Evolutionary conservation across 495 filamentous ascomycete genomes (phyloP), one percentile per base, ranked within the genome.

Genomic region (Polyplosphaeria fusca): DNA sequence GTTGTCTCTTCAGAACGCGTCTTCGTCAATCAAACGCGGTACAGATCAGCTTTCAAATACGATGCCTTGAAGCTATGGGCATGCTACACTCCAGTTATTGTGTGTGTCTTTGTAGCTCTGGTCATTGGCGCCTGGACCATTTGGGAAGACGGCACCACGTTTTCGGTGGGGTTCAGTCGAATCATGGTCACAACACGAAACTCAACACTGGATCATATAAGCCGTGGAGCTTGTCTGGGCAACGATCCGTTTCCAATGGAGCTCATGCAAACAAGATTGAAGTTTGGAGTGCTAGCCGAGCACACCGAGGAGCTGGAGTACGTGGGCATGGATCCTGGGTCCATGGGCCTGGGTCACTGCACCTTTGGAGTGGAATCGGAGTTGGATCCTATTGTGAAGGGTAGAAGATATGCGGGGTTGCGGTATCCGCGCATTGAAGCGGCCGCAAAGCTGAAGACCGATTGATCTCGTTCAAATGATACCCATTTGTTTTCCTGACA

Each of bases 21-120:
- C 0, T 5, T 16, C 5, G 73, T 70, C 52, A 30, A 38, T 11
- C 58, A 38, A 44, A 58, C 52, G 2, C 59, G 66, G 14, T 60
- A 37, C 26, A 45, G 58, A 16, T 71, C 70, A 38, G 59, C 61
- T 20, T 74, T 70, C 43, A 46, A 39, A 0, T 74, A 74, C 45
- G 38, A 52, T 11, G 40, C 58, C 9, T 26, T 22, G 4, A 58
- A 62, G 32, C 60, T 74, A 2, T 74, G 71, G 71, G 32, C 64
- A 11, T 70, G 71, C 11, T 74, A 74, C 27, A 60, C 66, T 0
- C 55, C 73, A 22, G 67, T 64, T 12, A 66, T 73, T 16, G 18
- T 55, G 1, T 20, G 65, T 20, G 57, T 66, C 0, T 35, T 68
- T 9, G 35, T 58, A 19, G 64, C 40, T 30, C 44, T 64, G 0